These are phyloP conservation scores for Dioscorea zingiberensis DNA, from an alignment of 106 monocot genomes.

Conservation along the genomic window DNA sequence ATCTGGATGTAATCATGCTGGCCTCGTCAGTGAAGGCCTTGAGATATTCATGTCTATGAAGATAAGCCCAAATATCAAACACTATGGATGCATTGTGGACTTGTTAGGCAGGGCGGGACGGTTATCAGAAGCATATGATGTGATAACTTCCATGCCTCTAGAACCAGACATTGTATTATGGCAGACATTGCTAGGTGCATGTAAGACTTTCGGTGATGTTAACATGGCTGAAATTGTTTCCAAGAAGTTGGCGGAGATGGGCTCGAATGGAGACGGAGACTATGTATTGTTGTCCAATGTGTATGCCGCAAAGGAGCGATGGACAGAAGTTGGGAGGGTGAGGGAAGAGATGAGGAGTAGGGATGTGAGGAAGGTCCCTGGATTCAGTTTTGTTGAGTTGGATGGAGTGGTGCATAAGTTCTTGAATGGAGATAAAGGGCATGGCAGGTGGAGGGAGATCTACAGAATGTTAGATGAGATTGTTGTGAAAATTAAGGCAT, in stretches of 20 bases:
- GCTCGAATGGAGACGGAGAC: conserved; percentile 19
- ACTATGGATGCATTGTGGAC: conserved; percentile 30
- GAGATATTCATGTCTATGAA: conserved; percentile 20
- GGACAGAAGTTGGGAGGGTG: conserved; percentile 9
- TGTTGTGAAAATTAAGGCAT: neutral
- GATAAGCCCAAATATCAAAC: conserved; percentile 15
- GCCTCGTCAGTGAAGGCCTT: conserved; percentile 17
- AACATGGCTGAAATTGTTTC: conserved; percentile 9
- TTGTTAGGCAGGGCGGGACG: conserved; percentile 17
- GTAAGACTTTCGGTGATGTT: conserved; percentile 14
- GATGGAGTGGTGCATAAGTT: neutral
- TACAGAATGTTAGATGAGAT: neutral
- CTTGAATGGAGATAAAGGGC: neutral
- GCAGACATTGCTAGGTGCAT: conserved; percentile 22
- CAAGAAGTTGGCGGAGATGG: conserved; percentile 7
- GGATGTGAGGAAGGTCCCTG: neutral
- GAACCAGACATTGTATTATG: conserved; percentile 22
- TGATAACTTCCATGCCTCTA: conserved; percentile 17
- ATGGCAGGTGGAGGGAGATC: neutral
- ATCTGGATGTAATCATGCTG: conserved; percentile 19
- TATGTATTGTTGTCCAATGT: conserved; percentile 26
- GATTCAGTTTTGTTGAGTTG: too few species aligned
- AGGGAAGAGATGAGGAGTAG: conserved; percentile 12
- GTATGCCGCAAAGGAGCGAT: conserved; percentile 15
- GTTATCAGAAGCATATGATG: conserved; percentile 13